Evolutionary conservation across 2,329 filamentous ascomycete genomes (phyloP).

Genomic region (Pseudogymnoascus verrucosus): DNA sequence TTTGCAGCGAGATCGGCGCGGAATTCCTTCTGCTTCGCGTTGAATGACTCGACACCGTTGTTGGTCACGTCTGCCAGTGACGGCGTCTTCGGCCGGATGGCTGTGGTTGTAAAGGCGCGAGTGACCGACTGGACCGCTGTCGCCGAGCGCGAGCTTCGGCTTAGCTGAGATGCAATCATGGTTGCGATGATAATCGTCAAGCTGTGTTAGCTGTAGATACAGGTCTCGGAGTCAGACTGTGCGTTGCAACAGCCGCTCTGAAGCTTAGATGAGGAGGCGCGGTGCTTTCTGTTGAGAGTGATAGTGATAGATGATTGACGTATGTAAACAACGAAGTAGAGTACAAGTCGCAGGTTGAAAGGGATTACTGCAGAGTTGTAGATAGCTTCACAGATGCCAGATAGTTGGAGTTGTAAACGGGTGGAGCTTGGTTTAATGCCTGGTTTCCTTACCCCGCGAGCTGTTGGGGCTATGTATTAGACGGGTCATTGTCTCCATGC

Average conservation of each 20-base stretch:
- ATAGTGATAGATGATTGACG: background rate
- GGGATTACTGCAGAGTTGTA: background rate
- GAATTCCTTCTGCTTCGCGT: slow-evolving; percentile 76
- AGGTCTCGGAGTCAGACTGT: background rate
- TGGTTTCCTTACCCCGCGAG: background rate
- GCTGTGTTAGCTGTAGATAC: slow-evolving; percentile 14
- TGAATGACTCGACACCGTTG: slow-evolving; percentile 67
- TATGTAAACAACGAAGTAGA: background rate
- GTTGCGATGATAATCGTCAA: slow-evolving; percentile 11
- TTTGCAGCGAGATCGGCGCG: slow-evolving; percentile 71
- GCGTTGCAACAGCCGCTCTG: slow-evolving; percentile 2
- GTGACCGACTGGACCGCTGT: background rate
- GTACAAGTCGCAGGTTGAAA: background rate
- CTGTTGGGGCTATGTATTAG: slow-evolving; percentile 4
- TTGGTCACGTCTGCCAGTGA: slow-evolving; percentile 77
- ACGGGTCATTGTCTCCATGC: background rate
- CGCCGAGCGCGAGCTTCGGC: slow-evolving; percentile 18
- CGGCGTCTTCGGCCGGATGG: slow-evolving; percentile 46
- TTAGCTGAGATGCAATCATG: slow-evolving; percentile 25
- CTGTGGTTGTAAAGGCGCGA: slow-evolving; percentile 48
- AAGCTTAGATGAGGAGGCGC: background rate
- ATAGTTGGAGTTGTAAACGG: background rate
- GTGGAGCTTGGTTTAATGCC: background rate
- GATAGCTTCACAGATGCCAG: background rate
- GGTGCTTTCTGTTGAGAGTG: background rate